Conservation (phyloP, 495 filamentous ascomycete genomes). For the Saxophila tyrrhenica region DNA sequence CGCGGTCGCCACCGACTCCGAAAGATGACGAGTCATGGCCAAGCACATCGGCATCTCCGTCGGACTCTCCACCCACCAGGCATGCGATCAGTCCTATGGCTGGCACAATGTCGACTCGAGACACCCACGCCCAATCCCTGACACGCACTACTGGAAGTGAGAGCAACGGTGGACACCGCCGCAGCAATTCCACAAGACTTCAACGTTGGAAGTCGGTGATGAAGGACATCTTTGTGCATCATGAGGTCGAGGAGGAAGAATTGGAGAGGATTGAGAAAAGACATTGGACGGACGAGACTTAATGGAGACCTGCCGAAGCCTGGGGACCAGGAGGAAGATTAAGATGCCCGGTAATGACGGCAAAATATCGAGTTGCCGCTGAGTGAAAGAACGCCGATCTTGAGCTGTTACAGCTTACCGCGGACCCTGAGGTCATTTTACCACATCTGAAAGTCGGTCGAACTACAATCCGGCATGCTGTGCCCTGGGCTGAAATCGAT, state of each 20-base stretch:
- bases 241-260: slow-evolving; percentile 1
- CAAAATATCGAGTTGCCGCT: no score
- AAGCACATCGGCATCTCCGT: background rate
- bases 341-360: no score
- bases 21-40: background rate
- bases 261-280: background rate
- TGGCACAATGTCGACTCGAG: slow-evolving; percentile 5
- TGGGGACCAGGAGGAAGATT: no score
- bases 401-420: no score
- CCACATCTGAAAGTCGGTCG: no score
- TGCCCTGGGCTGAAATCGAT: no score
- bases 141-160: background rate
- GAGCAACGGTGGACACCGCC: no score
- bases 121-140: background rate
- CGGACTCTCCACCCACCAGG: background rate
- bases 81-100: background rate
- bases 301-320: no score
- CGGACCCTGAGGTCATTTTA: no score
- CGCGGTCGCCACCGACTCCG: background rate
- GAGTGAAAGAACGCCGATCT: no score
- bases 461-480: no score
- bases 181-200: background rate
- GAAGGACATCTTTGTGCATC: background rate
- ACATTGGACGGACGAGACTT: slow-evolving; percentile 12
- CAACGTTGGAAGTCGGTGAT: background rate